These are phyloP conservation scores for Penicillium sp. DNA, from an alignment of 2,329 filamentous ascomycete species.

Conservation along the genomic window DNA sequence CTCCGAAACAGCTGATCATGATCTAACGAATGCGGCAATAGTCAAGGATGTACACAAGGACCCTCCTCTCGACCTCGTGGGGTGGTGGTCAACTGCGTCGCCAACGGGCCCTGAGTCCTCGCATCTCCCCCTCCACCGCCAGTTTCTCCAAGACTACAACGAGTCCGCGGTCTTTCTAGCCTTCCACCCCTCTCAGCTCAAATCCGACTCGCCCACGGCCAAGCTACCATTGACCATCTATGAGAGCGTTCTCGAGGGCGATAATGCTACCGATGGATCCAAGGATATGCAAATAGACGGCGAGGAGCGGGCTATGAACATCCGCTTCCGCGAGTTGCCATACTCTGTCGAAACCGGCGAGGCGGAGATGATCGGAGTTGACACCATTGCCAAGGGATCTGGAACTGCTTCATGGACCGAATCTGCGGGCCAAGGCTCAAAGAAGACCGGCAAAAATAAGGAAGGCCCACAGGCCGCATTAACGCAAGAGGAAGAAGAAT, in stretches of 20 bases:
- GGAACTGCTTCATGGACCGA: slow-evolving; percentile 73
- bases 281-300: slow-evolving; percentile 76
- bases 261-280: slow-evolving; percentile 60
- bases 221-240: slow-evolving; percentile 90
- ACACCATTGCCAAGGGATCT: slow-evolving; percentile 84
- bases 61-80: slow-evolving; percentile 82
- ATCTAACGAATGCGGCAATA: slow-evolving; percentile 44
- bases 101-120: slow-evolving; percentile 69
- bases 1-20: neutral
- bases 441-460: slow-evolving; percentile 21
- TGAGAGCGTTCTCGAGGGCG: slow-evolving; percentile 79
- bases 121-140: slow-evolving; percentile 75
- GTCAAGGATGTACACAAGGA: slow-evolving; percentile 88
- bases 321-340: slow-evolving; percentile 80
- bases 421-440: slow-evolving; percentile 17
- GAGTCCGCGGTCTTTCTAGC: slow-evolving; percentile 86
- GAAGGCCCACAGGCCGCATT: slow-evolving; percentile 41
- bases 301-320: slow-evolving; percentile 57
- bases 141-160: slow-evolving; percentile 75
- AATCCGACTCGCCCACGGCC: slow-evolving; percentile 65
- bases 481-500: slow-evolving; percentile 67
- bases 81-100: slow-evolving; percentile 85
- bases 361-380: slow-evolving; percentile 96
- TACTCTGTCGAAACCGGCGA: slow-evolving; percentile 93
- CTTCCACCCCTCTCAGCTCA: slow-evolving; percentile 72